Percentiles rank a stretch among this genome's conserved stretches.
Conservation (phyloP, 257 asterid genomes). For the Echium plantagineum region DNA sequence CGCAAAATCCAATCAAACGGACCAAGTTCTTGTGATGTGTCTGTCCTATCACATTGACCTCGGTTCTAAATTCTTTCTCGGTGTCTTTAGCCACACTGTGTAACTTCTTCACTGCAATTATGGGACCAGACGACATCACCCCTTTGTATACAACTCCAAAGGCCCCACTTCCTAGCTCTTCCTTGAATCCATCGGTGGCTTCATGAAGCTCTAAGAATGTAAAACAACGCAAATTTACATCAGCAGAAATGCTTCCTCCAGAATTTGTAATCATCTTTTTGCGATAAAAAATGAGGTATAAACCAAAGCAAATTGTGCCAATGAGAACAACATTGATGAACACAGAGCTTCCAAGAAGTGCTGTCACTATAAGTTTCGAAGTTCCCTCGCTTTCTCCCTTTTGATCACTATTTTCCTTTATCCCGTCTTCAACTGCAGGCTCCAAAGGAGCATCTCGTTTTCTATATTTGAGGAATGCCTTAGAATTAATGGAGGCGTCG, state of each 20-base stretch:
- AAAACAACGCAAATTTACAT: slow-evolving; percentile 13
- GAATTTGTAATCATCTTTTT: neutral
- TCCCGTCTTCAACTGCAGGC: neutral
- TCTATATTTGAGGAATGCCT: slow-evolving; percentile 35
- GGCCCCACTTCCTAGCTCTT: slow-evolving; percentile 26
- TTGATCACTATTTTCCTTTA: slow-evolving; percentile 7
- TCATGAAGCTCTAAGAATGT: slow-evolving; percentile 12
- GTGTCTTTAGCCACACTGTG: slow-evolving; percentile 10
- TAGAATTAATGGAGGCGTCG: slow-evolving; percentile 9
- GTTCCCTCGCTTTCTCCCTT: neutral
- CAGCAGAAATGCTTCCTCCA: neutral
- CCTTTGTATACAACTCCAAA: slow-evolving; percentile 23
- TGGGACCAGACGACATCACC: neutral
- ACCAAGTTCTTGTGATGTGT: slow-evolving; percentile 36
- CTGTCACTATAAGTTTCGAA: slow-evolving; percentile 23
- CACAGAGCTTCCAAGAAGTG: slow-evolving; percentile 38
- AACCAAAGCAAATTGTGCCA: slow-evolving; percentile 13
- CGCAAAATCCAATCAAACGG: slow-evolving; percentile 21
- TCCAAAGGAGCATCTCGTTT: no score
- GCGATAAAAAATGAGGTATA: slow-evolving; percentile 12
- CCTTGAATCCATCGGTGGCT: slow-evolving; percentile 21
- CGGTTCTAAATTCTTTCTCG: slow-evolving; percentile 16
- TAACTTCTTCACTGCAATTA: slow-evolving; percentile 23
- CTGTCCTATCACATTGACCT: slow-evolving; percentile 26
- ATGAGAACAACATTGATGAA: slow-evolving; percentile 26